These are phyloP conservation scores for Cordyceps cicadae DNA, from an alignment of 2,329 filamentous ascomycete species.

Conservation along the genomic window DNA sequence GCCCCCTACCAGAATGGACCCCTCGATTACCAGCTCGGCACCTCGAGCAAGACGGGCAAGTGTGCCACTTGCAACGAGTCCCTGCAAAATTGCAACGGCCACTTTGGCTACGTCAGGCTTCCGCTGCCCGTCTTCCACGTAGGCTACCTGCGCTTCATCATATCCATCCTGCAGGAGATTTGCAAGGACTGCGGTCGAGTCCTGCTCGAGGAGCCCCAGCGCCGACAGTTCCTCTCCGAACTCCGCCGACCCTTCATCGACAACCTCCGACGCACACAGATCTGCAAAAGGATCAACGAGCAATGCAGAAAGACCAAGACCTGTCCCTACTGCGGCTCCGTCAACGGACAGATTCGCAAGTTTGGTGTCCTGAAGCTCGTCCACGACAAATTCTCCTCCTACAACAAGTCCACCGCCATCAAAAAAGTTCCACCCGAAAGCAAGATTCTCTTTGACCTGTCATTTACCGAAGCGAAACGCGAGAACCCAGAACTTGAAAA, in stretches of 20 bases:
- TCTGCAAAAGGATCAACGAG: slow-evolving; percentile 81
- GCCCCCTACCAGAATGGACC: slow-evolving; percentile 74
- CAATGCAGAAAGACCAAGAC: slow-evolving; percentile 79
- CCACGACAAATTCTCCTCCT: slow-evolving; percentile 86
- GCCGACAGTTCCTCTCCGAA: slow-evolving; percentile 68
- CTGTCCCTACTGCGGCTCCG: slow-evolving; percentile 70
- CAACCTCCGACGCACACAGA: slow-evolving; percentile 72
- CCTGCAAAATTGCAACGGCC: slow-evolving; percentile 80
- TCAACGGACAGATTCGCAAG: slow-evolving; percentile 91
- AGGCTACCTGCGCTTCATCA: slow-evolving; percentile 89
- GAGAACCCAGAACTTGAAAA: slow-evolving; percentile 79
- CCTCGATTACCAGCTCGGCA: slow-evolving; percentile 80
- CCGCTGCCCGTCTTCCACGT: slow-evolving; percentile 92
- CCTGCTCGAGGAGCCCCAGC: slow-evolving; percentile 71
- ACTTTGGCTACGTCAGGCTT: slow-evolving; percentile 89
- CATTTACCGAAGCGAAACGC: slow-evolving; percentile 71
- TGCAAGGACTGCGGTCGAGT: slow-evolving; percentile 89
- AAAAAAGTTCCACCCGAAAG: slow-evolving; percentile 76
- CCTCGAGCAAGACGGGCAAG: slow-evolving; percentile 70
- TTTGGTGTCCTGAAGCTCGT: slow-evolving; percentile 85
- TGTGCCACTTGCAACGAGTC: slow-evolving; percentile 80
- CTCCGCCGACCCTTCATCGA: slow-evolving; percentile 76
- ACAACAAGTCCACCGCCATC: slow-evolving; percentile 77
- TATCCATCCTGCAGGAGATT: slow-evolving; percentile 85
- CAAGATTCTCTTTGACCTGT: slow-evolving; percentile 78